Conservation (phyloP, 2,329 filamentous ascomycete species). For the Colletotrichum viniferum region DNA sequence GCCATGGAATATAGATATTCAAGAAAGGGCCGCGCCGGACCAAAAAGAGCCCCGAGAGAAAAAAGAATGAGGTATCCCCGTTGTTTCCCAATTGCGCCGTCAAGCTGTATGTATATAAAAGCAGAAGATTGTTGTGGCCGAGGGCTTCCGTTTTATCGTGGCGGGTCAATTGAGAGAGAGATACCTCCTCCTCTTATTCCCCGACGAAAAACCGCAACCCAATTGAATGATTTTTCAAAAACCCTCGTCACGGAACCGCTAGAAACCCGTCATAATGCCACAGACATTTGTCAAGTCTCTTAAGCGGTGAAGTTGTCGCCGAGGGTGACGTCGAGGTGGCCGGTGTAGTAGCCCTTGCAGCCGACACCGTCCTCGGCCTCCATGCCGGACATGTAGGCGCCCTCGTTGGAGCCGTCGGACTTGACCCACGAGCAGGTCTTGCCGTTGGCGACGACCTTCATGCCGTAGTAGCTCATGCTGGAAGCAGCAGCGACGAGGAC, state of each 20-base stretch:
- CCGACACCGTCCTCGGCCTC: constrained; percentile 43
- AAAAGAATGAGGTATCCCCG: constrained; percentile 5
- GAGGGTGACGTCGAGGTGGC: constrained; percentile 34
- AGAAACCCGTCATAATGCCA: background rate
- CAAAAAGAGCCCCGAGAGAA: background rate
- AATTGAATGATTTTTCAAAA: background rate
- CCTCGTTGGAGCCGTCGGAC: constrained; percentile 32
- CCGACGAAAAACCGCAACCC: constrained; percentile 4
- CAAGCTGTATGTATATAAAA: background rate
- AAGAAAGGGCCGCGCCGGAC: background rate
- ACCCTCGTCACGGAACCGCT: background rate
- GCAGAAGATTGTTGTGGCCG: background rate
- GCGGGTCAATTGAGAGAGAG: background rate
- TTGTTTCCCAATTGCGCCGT: constrained; percentile 10
- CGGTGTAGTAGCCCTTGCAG: constrained; percentile 38
- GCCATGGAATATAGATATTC: background rate
- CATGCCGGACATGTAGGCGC: constrained; percentile 42
- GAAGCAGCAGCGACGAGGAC: constrained; percentile 46
- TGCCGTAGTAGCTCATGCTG: constrained; percentile 33
- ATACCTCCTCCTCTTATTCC: background rate
- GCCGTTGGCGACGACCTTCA: constrained; percentile 41
- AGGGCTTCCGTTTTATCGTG: constrained; percentile 9
- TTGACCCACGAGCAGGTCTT: constrained; percentile 47
- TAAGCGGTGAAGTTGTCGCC: constrained; percentile 27
- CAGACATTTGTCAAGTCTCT: background rate